Base-by-base conservation (phyloP, 2,329 filamentous ascomycete genomes). In the Aspergillus sp. region DNA sequence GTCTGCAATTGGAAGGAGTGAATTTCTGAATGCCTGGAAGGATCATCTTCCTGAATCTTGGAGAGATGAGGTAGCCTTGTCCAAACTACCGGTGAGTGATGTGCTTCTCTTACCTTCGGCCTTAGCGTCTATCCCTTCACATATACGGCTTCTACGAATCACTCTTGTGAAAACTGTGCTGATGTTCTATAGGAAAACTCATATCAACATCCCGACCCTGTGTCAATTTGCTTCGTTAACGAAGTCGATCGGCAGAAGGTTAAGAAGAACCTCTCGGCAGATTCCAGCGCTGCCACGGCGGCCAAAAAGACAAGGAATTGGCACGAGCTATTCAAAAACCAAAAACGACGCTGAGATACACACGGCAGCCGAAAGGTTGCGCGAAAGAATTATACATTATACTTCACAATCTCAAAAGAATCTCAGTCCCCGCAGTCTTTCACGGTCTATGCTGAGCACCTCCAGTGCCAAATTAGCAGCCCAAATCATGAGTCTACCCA, bases 1-100 rank as follows among this genome's bases (percentile, higher is more conserved):
- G 30, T 56, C 58, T 32, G 59, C 66, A 6, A 50, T 66, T 44
- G 55, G 55, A 10, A 54, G 59, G 30, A 60, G 47, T 31, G 59
- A 67, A 7, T 70, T 67, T 31, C 40, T 71, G 7, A 58, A 58
- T 37, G 52, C 53, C 8, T 72, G 70, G 70, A 69, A 64, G 46
- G 67, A 72, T 46, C 58, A 61, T 40, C 54, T 71, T 32, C 69
- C 68, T n/a, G 70, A 72, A 44, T 45, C 60, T 28, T 72, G 69
- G 69, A 64, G 67, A 43, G 45, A 46, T 9, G 59, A 68, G 27
- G 65, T 59, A 13, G 47, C 55, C 12, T 47, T 66, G 30, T 59
- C 61, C 11, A 62, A 60, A 33, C 40, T 71, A 43, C 58, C 57
- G 27, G 65, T 66, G 49, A 37, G 56, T 52, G n/a, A 5, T n/a